Conservation (phyloP, 371 early-diverging fungal species). For the Haplosporangium sp. region DNA sequence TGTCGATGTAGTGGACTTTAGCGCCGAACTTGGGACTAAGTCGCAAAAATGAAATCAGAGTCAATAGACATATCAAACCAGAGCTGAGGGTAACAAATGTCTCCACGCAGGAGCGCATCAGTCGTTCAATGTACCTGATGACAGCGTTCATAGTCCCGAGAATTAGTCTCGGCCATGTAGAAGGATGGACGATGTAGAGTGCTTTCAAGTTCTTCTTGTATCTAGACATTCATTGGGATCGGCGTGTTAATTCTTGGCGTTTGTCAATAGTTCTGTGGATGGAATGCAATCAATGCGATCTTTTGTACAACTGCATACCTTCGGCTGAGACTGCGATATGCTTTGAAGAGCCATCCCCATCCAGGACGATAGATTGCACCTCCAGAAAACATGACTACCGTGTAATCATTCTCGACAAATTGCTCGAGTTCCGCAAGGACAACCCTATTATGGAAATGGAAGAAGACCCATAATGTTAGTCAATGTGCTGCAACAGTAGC, state of each 20-base stretch:
- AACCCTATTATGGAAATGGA: constrained; percentile 40
- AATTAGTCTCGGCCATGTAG: constrained; percentile 73
- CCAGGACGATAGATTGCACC: constrained; percentile 82
- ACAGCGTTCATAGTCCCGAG: constrained; percentile 77
- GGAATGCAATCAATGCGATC: neutral
- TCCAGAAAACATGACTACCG: constrained; percentile 86
- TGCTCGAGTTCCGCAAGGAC: constrained; percentile 65
- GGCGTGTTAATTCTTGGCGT: neutral
- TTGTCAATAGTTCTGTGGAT: too few relatives aligned
- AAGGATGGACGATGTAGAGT: constrained; percentile 90
- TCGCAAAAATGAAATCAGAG: neutral
- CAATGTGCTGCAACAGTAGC: neutral
- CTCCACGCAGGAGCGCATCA: neutral
- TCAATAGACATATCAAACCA: too few relatives aligned
- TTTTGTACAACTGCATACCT: constrained; percentile 59
- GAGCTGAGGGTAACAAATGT: too few relatives aligned
- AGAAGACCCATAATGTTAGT: too few relatives aligned
- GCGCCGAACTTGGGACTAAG: constrained; percentile 92
- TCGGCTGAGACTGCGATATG: constrained; percentile 82
- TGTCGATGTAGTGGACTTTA: constrained; percentile 85
- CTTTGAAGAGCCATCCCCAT: constrained; percentile 87
- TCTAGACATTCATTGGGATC: constrained; percentile 54
- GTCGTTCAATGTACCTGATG: constrained; percentile 66
- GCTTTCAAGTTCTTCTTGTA: constrained; percentile 94
- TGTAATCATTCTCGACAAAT: constrained; percentile 90